Evolutionary conservation across 1,139 yeast genomes (phyloP).

Genomic region (Pichia sp.): DNA sequence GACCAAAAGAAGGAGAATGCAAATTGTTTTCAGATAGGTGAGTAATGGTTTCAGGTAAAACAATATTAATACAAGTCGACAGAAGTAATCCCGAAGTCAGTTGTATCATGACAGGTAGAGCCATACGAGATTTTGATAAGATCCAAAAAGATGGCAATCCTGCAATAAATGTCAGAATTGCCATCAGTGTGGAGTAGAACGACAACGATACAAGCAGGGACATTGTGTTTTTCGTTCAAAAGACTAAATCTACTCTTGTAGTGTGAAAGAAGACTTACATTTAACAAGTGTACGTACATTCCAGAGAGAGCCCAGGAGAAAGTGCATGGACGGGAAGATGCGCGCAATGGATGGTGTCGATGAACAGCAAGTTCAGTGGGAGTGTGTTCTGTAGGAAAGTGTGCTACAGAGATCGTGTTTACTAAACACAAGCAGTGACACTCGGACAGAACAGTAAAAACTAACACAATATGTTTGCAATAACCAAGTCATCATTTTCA

Average conservation of each 20-base stretch:
- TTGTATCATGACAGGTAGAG: conserved; percentile 6
- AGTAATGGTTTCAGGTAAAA: conserved; percentile 15
- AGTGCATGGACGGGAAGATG: no score
- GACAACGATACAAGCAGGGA: not conserved
- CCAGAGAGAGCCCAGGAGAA: no score
- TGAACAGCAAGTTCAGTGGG: no score
- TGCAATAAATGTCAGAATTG: conserved; percentile 13
- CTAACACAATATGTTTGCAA: no score
- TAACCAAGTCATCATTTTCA: conserved; percentile 7
- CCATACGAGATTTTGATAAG: conserved; percentile 1
- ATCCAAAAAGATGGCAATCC: conserved; percentile 15
- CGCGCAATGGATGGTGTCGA: no score
- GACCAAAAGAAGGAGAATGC: conserved; percentile 10
- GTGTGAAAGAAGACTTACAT: no score
- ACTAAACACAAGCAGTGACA: not conserved
- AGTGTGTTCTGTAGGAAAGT: no score
- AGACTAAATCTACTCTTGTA: no score
- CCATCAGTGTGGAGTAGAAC: conserved; percentile 11
- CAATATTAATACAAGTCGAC: conserved; percentile 14
- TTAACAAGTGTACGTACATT: no score
- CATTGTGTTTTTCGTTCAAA: no score
- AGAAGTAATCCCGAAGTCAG: conserved; percentile 15
- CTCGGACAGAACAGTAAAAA: not conserved
- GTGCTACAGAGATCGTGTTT: no score
- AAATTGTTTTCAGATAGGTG: conserved; percentile 4